A percentile compares a stretch with the other conserved stretches of the same genome.
phyloP scores from a whole-genome alignment of 768 basidiomycete species.

The Hericium coralloides region DNA sequence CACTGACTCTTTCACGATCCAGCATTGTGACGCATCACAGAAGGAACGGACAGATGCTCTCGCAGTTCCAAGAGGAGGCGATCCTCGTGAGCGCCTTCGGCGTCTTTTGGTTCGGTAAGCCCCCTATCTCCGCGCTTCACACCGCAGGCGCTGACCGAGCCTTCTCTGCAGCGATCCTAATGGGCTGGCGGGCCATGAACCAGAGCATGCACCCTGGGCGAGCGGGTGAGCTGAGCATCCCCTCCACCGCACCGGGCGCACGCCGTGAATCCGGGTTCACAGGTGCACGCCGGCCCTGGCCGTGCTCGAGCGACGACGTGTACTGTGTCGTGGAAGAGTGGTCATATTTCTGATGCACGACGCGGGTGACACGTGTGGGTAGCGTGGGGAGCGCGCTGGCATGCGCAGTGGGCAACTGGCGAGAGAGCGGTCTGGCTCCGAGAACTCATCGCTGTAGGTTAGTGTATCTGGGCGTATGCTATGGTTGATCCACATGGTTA shows the following conservation, averaged over 20 bases:
- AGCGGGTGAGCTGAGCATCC: conserved; percentile 1
- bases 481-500: background rate
- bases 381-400: no score
- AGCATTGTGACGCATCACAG: conserved; percentile 67
- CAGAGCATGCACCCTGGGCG: conserved; percentile 1
- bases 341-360: conserved; percentile 31
- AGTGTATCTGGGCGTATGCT: no score
- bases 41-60: conserved; percentile 48
- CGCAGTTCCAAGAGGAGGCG: conserved; percentile 66
- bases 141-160: conserved; percentile 18
- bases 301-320: conserved; percentile 46
- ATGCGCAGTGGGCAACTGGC: no score
- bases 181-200: conserved; percentile 31
- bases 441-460: no score
- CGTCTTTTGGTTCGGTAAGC: conserved; percentile 69
- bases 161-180: conserved; percentile 28
- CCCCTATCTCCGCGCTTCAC: background rate
- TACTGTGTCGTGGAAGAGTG: conserved; percentile 72
- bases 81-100: conserved; percentile 64
- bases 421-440: no score
- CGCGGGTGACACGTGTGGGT: background rate
- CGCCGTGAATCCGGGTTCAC: conserved; percentile 13
- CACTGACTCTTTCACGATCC: background rate
- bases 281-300: conserved; percentile 20
- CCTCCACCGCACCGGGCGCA: background rate